A percentile compares a stretch with the other conserved stretches of the same genome.
phyloP scores from a whole-genome alignment of 2,329 filamentous ascomycete genomes.

The Ceratocystis alfenasii region DNA sequence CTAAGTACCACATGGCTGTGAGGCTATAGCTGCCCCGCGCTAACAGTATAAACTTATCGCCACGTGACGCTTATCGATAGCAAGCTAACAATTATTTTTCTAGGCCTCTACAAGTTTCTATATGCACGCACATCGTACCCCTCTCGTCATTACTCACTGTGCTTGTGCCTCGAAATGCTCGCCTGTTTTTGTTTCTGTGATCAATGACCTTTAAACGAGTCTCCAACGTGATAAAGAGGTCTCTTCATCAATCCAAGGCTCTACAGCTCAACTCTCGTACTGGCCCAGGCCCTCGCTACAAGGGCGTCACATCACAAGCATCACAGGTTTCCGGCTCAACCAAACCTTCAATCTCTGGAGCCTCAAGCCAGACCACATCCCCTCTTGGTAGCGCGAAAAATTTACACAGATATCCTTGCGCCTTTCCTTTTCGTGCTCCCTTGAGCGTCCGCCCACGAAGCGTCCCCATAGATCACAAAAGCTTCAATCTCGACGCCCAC shows the following conservation, averaged over 20 bases:
- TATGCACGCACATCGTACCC: background rate
- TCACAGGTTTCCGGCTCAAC: background rate
- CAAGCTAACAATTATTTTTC: background rate
- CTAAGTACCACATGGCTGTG: background rate
- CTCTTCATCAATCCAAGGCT: constrained; percentile 3
- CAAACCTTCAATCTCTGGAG: background rate
- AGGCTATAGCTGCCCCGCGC: background rate
- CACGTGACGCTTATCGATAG: constrained; percentile 9
- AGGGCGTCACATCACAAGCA: background rate
- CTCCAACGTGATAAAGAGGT: background rate
- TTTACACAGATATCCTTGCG: background rate
- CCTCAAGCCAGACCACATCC: background rate
- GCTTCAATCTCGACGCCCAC: constrained; percentile 12
- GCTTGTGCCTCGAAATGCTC: background rate
- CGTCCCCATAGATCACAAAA: constrained; percentile 14
- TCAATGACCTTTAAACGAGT: constrained; percentile 13
- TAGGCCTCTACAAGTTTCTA: background rate
- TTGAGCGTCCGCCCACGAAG: background rate
- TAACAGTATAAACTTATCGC: background rate
- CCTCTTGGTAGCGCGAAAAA: background rate
- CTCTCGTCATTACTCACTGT: too few species aligned
- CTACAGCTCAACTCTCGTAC: background rate
- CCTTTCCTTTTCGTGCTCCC: background rate
- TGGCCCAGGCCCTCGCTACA: background rate
- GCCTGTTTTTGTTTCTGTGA: background rate